phyloP scores from a whole-genome alignment of 805 yeast genomes.

The Candida vaughaniae region DNA sequence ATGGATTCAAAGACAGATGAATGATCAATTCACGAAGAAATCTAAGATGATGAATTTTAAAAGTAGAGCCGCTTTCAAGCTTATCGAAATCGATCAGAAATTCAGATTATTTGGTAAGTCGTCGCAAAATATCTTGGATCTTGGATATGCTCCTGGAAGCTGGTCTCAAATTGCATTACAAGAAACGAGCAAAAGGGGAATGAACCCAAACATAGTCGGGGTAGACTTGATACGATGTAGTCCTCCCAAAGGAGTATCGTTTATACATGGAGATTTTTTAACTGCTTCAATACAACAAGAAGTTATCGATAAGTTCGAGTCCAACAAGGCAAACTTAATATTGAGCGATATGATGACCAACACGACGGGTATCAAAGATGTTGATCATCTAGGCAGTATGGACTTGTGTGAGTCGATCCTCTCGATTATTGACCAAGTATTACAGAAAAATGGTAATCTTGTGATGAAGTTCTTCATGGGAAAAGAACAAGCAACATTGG shows the following conservation, averaged over 20 bases:
- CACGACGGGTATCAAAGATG: conserved; percentile 76
- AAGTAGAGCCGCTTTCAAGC: conserved; percentile 90
- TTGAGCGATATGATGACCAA: conserved; percentile 91
- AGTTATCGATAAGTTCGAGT: conserved; percentile 51
- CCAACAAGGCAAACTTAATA: conserved; percentile 34
- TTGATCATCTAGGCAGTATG: conserved; percentile 85
- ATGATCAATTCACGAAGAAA: conserved; percentile 63
- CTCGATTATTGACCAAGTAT: conserved; percentile 66
- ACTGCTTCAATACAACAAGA: conserved; percentile 51
- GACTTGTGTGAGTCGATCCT: conserved; percentile 91
- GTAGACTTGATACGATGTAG: conserved; percentile 50
- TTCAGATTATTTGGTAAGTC: conserved; percentile 54
- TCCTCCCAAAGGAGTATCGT: conserved; percentile 37
- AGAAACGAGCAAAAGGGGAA: conserved; percentile 19
- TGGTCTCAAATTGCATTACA: conserved; percentile 85
- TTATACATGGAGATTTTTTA: conserved; percentile 41
- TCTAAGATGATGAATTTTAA: conserved; percentile 63
- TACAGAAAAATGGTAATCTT: conserved; percentile 68
- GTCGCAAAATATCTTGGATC: conserved; percentile 68
- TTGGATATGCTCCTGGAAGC: conserved; percentile 94
- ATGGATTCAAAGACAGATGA: conserved; percentile 73
- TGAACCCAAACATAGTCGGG: conserved; percentile 62
- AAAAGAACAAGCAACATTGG: conserved; percentile 66
- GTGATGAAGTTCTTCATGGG: conserved; percentile 89
- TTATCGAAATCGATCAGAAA: conserved; percentile 69